These are phyloP conservation scores for Cladosporium colombiae DNA, from an alignment of 2,329 filamentous ascomycete species.

Conservation along the genomic window DNA sequence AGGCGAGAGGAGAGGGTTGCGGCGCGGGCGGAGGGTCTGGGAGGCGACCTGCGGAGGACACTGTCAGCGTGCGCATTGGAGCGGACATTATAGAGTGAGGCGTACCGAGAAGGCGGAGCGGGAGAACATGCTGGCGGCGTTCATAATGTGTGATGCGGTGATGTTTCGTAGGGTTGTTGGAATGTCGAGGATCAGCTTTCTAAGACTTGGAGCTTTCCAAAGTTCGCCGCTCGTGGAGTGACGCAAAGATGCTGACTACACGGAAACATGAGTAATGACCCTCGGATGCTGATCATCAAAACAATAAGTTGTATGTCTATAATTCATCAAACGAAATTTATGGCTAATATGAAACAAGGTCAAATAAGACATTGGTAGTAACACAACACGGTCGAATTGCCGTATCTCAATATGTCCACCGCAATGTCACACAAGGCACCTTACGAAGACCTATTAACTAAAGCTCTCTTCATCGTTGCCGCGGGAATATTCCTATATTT, in stretches of 20 bases:
- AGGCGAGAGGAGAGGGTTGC: constrained; percentile 42
- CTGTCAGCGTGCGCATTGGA: background rate
- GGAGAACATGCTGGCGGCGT: constrained; percentile 33
- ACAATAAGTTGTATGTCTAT: background rate
- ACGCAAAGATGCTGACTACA: constrained; percentile 19
- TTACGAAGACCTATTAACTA: background rate
- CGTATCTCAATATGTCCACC: background rate
- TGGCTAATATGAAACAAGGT: background rate
- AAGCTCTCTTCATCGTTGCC: background rate
- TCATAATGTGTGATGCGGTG: constrained; percentile 11
- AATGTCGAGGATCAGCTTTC: constrained; percentile 15
- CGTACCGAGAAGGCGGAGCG: constrained; percentile 33
- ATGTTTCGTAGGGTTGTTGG: constrained; percentile 4
- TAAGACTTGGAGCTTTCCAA: constrained; percentile 14
- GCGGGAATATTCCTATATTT: background rate
- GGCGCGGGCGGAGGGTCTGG: constrained; percentile 46
- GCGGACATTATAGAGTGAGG: background rate
- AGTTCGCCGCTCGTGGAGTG: constrained; percentile 20
- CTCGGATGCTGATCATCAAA: background rate
- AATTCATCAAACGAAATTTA: background rate
- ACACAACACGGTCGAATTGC: background rate
- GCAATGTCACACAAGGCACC: background rate
- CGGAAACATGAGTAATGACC: constrained; percentile 12
- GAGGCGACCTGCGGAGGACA: constrained; percentile 44
- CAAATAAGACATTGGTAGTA: background rate